Conservation (phyloP, 768 basidiomycete species). For the Arthromyces matolae region DNA sequence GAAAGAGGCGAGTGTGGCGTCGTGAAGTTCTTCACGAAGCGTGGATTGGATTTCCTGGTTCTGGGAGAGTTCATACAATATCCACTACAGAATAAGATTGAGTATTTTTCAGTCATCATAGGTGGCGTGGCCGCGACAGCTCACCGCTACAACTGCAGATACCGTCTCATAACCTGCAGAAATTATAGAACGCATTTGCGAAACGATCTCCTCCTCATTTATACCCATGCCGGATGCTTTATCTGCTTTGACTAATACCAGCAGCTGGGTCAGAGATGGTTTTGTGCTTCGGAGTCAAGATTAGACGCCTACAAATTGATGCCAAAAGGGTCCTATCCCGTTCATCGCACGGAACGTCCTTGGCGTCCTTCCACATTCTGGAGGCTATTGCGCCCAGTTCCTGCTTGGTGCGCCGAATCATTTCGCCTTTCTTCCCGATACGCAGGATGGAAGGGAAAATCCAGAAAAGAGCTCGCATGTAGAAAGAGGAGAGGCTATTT, state of each 20-base stretch:
- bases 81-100: slow-evolving; percentile 43
- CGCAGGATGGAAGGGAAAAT: slow-evolving; percentile 51
- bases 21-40: slow-evolving; percentile 52
- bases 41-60: slow-evolving; percentile 49
- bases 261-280: neutral
- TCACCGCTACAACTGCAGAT: slow-evolving; percentile 42
- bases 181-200: slow-evolving; percentile 61
- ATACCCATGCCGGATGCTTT: slow-evolving; percentile 35
- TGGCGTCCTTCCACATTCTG: slow-evolving; percentile 53
- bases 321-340: slow-evolving; percentile 49
- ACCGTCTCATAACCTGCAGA: slow-evolving; percentile 59
- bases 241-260: slow-evolving; percentile 41
- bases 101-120: neutral
- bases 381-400: slow-evolving; percentile 51
- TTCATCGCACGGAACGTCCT: slow-evolving; percentile 38
- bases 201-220: slow-evolving; percentile 48
- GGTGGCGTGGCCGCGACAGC: neutral
- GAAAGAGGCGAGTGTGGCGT: slow-evolving; percentile 44
- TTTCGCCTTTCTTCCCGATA: slow-evolving; percentile 54
- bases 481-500: slow-evolving; percentile 54
- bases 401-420: slow-evolving; percentile 51
- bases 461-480: slow-evolving; percentile 64
- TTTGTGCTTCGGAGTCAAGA: neutral
- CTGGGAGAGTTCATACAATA: slow-evolving; percentile 57
- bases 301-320: slow-evolving; percentile 43